These are phyloP conservation scores for Botrytis cinerea DNA, from an alignment of 2,329 filamentous ascomycete species.

Conservation along the genomic window DNA sequence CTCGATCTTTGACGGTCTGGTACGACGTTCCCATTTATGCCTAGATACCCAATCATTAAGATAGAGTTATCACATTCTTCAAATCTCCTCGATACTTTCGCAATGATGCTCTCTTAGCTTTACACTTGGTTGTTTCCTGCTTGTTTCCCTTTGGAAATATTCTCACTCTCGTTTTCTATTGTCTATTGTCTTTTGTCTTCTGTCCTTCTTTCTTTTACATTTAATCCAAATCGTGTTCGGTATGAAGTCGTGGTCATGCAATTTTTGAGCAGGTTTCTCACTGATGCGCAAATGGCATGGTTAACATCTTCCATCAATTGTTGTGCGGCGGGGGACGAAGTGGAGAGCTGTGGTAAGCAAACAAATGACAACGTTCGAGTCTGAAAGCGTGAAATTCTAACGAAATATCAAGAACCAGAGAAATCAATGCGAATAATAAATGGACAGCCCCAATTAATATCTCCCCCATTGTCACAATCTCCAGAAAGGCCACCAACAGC, in stretches of 20 bases:
- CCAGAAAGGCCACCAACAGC: conserved; percentile 32
- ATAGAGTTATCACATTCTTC: conserved; percentile 17
- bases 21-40: conserved; percentile 14
- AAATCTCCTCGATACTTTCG: neutral
- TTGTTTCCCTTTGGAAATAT: conserved; percentile 1
- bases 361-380: neutral
- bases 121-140: neutral
- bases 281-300: conserved; percentile 40
- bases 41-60: conserved; percentile 17
- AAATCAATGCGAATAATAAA: conserved; percentile 45
- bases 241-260: conserved; percentile 40
- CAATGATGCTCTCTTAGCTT: conserved; percentile 12
- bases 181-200: neutral
- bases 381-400: neutral
- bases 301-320: conserved; percentile 37
- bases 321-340: conserved; percentile 33
- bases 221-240: conserved; percentile 28
- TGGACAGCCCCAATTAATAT: conserved; percentile 45
- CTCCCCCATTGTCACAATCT: conserved; percentile 42
- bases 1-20: conserved; percentile 17
- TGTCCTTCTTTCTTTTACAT: neutral
- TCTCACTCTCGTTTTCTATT: conserved; percentile 9
- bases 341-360: conserved; percentile 36
- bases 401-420: conserved; percentile 37
- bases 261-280: conserved; percentile 40